phyloP scores from a whole-genome alignment of 495 filamentous ascomycete genomes.

The Aspergillus olivimuriae region DNA sequence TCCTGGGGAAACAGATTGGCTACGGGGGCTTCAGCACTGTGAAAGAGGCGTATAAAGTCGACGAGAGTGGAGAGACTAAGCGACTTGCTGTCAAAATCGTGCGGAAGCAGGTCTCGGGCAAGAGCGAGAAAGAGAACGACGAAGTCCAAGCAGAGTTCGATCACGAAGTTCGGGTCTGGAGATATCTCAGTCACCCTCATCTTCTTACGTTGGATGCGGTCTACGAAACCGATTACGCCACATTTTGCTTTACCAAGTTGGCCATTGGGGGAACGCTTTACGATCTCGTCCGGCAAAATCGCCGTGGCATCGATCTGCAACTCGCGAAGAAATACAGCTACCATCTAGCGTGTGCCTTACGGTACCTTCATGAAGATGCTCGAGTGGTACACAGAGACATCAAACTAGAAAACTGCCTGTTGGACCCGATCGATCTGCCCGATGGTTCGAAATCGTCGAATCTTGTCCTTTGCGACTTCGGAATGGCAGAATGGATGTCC shows the following conservation, averaged over 20 bases:
- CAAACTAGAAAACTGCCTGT: slow-evolving; percentile 71
- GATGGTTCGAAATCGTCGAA: slow-evolving; percentile 47
- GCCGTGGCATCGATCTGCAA: slow-evolving; percentile 44
- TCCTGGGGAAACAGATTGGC: slow-evolving; percentile 65
- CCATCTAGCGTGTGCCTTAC: slow-evolving; percentile 62
- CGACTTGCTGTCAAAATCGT: slow-evolving; percentile 68
- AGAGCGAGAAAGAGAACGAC: slow-evolving; percentile 59
- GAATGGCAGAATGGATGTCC: slow-evolving; percentile 66
- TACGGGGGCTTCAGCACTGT: slow-evolving; percentile 66
- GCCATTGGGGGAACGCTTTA: slow-evolving; percentile 66
- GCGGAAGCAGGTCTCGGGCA: slow-evolving; percentile 51
- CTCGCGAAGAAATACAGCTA: slow-evolving; percentile 59
- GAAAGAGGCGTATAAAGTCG: slow-evolving; percentile 65
- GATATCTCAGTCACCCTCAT: slow-evolving; percentile 59
- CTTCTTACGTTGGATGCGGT: slow-evolving; percentile 61
- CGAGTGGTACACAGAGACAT: slow-evolving; percentile 67
- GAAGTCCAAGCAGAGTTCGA: slow-evolving; percentile 66
- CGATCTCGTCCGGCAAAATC: slow-evolving; percentile 56
- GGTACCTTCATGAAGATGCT: slow-evolving; percentile 70
- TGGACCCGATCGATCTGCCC: slow-evolving; percentile 47
- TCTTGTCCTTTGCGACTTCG: slow-evolving; percentile 67
- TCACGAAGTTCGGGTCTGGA: slow-evolving; percentile 67
- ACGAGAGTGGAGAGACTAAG: slow-evolving; percentile 44
- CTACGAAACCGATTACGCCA: slow-evolving; percentile 65
- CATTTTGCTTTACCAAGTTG: slow-evolving; percentile 67